Conservation (phyloP, 2,329 filamentous ascomycete genomes). For the Exophiala phaeomuriformis region DNA sequence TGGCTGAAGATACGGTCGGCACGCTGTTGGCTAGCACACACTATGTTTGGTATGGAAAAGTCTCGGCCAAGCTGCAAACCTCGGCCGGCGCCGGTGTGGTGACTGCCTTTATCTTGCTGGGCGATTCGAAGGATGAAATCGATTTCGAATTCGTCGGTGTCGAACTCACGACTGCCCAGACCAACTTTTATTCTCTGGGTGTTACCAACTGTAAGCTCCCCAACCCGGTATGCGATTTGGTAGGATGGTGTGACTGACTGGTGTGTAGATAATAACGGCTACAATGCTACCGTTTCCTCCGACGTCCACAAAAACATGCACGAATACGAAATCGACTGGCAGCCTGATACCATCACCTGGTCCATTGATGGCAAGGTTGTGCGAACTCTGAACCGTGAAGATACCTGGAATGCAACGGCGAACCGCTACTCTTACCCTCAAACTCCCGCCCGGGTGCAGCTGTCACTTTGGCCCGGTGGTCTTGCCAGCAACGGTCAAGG, state of each 20-base stretch:
- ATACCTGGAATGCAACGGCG: conserved; percentile 79
- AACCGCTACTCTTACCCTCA: conserved; percentile 85
- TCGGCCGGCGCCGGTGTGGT: conserved; percentile 81
- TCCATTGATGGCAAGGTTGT: conserved; percentile 71
- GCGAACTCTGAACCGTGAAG: conserved; percentile 64
- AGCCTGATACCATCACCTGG: conserved; percentile 79
- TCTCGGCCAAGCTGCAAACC: conserved; percentile 77
- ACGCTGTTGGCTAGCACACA: conserved; percentile 76
- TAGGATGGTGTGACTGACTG: conserved; percentile 6
- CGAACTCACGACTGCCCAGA: conserved; percentile 70
- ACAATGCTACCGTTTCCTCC: conserved; percentile 55
- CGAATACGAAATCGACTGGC: conserved; percentile 91
- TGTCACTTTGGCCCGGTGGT: conserved; percentile 95
- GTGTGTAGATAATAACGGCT: conserved; percentile 61
- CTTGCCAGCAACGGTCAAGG: conserved; percentile 69
- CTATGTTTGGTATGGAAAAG: conserved; percentile 97
- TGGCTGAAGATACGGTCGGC: conserved; percentile 76
- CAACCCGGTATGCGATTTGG: neutral
- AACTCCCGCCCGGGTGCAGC: conserved; percentile 80
- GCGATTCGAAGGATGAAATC: conserved; percentile 95
- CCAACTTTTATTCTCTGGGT: conserved; percentile 96
- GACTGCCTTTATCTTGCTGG: conserved; percentile 93
- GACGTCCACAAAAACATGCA: conserved; percentile 75
- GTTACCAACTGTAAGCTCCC: conserved; percentile 70
- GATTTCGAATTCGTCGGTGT: conserved; percentile 91